Evolutionary conservation across 2,329 filamentous ascomycete species (phyloP).

Genomic region (Metarhizium album): DNA sequence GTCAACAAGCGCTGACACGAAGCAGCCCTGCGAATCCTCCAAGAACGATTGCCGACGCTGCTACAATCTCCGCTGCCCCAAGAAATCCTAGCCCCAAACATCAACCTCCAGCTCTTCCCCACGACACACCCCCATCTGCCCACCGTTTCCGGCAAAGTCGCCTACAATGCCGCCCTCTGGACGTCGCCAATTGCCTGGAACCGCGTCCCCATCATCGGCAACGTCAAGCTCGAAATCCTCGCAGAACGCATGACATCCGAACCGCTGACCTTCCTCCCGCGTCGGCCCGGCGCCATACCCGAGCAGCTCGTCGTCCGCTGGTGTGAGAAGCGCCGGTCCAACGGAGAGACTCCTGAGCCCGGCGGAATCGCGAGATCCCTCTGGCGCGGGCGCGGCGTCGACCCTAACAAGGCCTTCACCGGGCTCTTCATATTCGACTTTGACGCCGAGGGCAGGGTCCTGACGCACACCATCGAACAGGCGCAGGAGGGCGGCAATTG

Average conservation of each 20-base stretch:
- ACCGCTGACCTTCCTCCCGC: constrained; percentile 35
- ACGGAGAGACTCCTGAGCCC: constrained; percentile 21
- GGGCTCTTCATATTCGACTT: constrained; percentile 96
- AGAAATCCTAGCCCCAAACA: constrained; percentile 65
- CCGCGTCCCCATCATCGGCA: constrained; percentile 78
- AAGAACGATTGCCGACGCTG: constrained; percentile 56
- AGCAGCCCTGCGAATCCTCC: constrained; percentile 51
- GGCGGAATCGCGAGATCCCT: constrained; percentile 34
- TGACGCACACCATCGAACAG: constrained; percentile 89
- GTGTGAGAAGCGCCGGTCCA: constrained; percentile 40
- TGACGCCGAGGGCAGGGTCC: constrained; percentile 71
- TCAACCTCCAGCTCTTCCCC: constrained; percentile 60
- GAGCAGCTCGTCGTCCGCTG: constrained; percentile 89
- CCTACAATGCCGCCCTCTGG: constrained; percentile 90
- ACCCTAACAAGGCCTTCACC: constrained; percentile 66
- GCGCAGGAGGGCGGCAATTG: constrained; percentile 73
- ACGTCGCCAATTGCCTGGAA: constrained; percentile 96
- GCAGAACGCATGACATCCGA: constrained; percentile 76
- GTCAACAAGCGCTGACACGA: neutral
- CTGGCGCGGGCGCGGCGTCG: constrained; percentile 22
- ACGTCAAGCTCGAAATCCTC: constrained; percentile 76
- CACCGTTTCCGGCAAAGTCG: constrained; percentile 79
- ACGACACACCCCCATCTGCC: constrained; percentile 81
- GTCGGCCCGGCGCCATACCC: constrained; percentile 42
- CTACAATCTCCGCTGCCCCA: constrained; percentile 58